Conservation (phyloP, 148 eudicot species). For the Arctostaphylos glauca region DNA sequence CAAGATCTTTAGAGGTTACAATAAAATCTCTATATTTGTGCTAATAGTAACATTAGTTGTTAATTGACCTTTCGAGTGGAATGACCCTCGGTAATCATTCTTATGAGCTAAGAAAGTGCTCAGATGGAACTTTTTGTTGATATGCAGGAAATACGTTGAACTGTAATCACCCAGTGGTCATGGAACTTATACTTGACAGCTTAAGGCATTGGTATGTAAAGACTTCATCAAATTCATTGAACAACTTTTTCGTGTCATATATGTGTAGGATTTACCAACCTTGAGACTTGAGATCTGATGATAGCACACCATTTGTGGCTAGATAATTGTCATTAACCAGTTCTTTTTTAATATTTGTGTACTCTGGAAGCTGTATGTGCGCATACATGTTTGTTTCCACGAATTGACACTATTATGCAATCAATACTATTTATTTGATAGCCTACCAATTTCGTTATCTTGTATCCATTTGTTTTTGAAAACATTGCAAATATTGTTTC, state of each 20-base stretch:
- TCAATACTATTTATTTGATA: background rate
- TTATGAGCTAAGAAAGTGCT: slow-evolving; percentile 1
- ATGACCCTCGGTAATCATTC: background rate
- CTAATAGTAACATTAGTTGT: background rate
- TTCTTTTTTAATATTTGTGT: too few species aligned
- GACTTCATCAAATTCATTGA: too few species aligned
- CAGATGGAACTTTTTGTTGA: slow-evolving; percentile 17
- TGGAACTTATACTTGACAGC: too few species aligned
- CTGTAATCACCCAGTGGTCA: too few species aligned
- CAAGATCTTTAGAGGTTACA: background rate
- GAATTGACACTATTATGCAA: background rate
- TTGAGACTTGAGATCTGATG: background rate
- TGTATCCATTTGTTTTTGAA: background rate
- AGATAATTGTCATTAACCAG: background rate
- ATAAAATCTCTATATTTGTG: background rate
- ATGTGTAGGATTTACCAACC: background rate
- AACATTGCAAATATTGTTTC: background rate
- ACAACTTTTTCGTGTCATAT: background rate
- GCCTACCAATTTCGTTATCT: background rate
- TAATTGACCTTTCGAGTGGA: background rate
- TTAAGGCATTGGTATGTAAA: too few species aligned
- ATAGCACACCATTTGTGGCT: background rate
- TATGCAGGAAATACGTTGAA: slow-evolving; percentile 87
- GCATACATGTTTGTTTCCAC: background rate
- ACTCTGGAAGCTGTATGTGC: background rate